Conservation (phyloP, 2,329 filamentous ascomycete genomes). For the Paecilomyces fulvus region DNA sequence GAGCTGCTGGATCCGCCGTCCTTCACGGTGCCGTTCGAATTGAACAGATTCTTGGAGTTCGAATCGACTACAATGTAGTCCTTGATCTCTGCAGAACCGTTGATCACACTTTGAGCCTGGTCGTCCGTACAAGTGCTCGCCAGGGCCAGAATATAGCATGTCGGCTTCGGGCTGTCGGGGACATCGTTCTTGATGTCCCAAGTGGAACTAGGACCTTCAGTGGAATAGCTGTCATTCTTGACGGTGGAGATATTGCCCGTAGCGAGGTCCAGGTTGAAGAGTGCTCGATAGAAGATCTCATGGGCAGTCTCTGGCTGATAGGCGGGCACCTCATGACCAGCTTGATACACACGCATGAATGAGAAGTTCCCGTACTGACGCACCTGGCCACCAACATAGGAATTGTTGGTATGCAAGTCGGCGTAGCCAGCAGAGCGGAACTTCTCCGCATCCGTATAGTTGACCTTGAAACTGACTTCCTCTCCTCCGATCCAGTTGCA, state of each 20-base stretch:
- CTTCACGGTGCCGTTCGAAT: neutral
- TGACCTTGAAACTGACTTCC: slow-evolving; percentile 40
- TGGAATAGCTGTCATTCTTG: slow-evolving; percentile 28
- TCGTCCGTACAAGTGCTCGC: slow-evolving; percentile 36
- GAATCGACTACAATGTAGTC: slow-evolving; percentile 38
- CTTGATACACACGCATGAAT: slow-evolving; percentile 40
- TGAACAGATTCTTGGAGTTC: slow-evolving; percentile 5
- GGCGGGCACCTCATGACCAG: slow-evolving; percentile 42
- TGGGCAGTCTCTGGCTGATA: slow-evolving; percentile 49
- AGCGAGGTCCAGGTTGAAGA: slow-evolving; percentile 45
- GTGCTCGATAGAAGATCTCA: slow-evolving; percentile 45
- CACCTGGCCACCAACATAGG: slow-evolving; percentile 39
- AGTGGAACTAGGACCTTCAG: slow-evolving; percentile 30
- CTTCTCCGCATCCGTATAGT: slow-evolving; percentile 33
- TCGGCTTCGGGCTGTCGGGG: slow-evolving; percentile 29
- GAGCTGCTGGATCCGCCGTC: neutral
- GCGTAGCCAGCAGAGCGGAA: slow-evolving; percentile 46
- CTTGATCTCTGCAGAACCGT: slow-evolving; percentile 39
- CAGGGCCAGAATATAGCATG: slow-evolving; percentile 39
- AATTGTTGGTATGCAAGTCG: slow-evolving; percentile 31
- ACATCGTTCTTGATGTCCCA: slow-evolving; percentile 40
- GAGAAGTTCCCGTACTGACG: slow-evolving; percentile 43
- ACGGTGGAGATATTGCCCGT: slow-evolving; percentile 42
- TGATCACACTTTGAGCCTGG: slow-evolving; percentile 29
- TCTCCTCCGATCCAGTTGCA: slow-evolving; percentile 54